Conservation (phyloP, 2,329 filamentous ascomycete species). For the Ophiostoma quercus region DNA sequence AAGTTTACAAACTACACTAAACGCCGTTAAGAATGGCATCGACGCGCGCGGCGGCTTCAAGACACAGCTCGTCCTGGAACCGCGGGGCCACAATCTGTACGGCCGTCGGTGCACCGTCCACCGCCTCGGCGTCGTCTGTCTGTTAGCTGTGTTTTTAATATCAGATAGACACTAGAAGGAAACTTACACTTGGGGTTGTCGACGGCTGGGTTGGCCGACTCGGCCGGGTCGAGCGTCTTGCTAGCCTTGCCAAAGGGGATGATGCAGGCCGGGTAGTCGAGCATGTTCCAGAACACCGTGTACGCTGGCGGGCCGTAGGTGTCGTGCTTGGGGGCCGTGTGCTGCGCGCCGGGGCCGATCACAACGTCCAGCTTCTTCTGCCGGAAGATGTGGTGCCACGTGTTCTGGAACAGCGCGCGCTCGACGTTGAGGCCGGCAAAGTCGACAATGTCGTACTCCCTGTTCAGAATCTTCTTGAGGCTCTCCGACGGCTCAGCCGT, state of each 20-base stretch:
- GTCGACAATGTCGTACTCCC: too few relatives aligned
- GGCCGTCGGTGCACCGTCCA: background rate
- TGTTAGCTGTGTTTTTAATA: background rate
- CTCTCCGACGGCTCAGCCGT: too few relatives aligned
- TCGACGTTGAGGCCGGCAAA: background rate
- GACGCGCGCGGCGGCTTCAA: background rate
- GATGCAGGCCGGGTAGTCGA: background rate
- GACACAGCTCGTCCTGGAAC: background rate
- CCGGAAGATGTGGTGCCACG: background rate
- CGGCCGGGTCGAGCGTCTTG: background rate
- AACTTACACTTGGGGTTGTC: background rate
- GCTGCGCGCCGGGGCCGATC: background rate
- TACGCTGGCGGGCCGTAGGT: constrained; percentile 4
- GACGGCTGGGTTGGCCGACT: background rate
- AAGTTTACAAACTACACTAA: background rate
- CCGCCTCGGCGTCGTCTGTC: background rate
- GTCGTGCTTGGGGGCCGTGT: background rate
- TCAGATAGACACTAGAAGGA: background rate
- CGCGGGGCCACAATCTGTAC: background rate
- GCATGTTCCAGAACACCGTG: background rate
- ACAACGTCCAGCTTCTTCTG: background rate
- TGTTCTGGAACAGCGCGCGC: background rate
- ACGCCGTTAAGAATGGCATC: background rate
- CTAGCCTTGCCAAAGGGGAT: background rate
- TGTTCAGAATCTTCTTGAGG: too few relatives aligned